Conservation (phyloP, 169 alveolate species). For the Plasmodium relictum region DNA sequence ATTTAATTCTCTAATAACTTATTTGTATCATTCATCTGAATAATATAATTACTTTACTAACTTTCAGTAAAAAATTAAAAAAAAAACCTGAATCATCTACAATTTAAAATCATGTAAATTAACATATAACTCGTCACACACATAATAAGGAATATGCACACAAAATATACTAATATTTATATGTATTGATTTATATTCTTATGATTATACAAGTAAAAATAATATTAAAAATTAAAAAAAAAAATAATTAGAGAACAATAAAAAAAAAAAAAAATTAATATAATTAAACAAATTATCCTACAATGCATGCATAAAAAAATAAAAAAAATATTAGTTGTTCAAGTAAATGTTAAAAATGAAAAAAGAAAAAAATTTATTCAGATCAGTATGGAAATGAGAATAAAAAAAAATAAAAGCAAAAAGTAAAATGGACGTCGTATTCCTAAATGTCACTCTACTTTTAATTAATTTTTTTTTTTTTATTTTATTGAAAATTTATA, state of each 20-base stretch:
- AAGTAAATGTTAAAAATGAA: conserved; percentile 19
- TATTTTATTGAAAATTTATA: conserved; percentile 29
- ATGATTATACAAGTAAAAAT: conserved; percentile 4
- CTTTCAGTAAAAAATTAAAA: conserved; percentile 12
- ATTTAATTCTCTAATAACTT: neutral
- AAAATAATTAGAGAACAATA: conserved; percentile 1
- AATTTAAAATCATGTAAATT: neutral
- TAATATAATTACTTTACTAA: neutral
- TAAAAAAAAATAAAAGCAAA: conserved; percentile 29
- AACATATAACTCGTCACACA: neutral
- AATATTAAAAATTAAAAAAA: neutral
- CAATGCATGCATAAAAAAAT: conserved; percentile 59
- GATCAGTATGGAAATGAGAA: conserved; percentile 1
- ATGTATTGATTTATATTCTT: conserved; percentile 5
- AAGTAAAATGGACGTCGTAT: conserved; percentile 24
- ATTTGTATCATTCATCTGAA: conserved; percentile 3
- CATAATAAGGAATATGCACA: conserved; percentile 37
- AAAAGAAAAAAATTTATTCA: conserved; percentile 21
- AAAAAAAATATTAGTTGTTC: conserved; percentile 28
- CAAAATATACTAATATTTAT: neutral
- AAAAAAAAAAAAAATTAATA: conserved; percentile 8
- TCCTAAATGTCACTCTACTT: conserved; percentile 14
- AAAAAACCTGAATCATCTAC: neutral
- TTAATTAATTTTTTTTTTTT: conserved; percentile 33
- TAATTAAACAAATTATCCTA: conserved; percentile 7